Evolutionary conservation across 164 flowering plant species (phyloP).

Genomic region (Dillenia turbinata): DNA sequence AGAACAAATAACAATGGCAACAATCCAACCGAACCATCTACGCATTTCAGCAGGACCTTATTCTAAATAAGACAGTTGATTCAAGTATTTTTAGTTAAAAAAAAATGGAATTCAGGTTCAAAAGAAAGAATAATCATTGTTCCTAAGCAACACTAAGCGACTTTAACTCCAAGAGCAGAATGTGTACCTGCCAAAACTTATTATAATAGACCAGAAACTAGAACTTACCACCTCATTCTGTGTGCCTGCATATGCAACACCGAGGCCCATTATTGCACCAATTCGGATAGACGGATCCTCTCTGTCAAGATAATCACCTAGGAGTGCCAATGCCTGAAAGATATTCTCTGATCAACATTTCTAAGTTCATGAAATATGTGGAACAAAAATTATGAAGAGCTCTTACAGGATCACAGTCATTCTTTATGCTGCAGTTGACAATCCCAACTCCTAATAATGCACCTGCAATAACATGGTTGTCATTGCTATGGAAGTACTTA

Average conservation of each 20-base stretch:
- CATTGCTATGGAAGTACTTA: conserved; percentile 87
- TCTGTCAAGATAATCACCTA: conserved; percentile 60
- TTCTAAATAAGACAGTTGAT: no score
- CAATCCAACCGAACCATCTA: neutral
- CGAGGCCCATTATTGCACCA: conserved; percentile 96
- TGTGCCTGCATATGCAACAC: conserved; percentile 90
- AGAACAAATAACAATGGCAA: neutral
- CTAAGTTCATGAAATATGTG: neutral
- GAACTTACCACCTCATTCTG: conserved; percentile 69
- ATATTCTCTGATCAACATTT: neutral
- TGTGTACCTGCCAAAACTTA: no score
- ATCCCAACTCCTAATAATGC: conserved; percentile 94
- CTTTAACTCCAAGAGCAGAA: no score
- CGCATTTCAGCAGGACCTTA: no score
- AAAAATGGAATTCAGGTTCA: no score
- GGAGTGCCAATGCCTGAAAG: conserved; percentile 84
- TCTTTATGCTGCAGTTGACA: conserved; percentile 70
- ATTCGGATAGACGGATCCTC: conserved; percentile 85
- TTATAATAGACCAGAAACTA: no score
- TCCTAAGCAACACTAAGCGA: no score
- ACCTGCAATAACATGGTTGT: conserved; percentile 82
- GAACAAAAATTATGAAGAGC: neutral
- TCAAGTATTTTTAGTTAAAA: no score
- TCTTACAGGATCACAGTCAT: conserved; percentile 97
- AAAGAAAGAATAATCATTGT: no score